phyloP scores from a whole-genome alignment of 2,329 filamentous ascomycete species.

The Aspergillus alliaceus region DNA sequence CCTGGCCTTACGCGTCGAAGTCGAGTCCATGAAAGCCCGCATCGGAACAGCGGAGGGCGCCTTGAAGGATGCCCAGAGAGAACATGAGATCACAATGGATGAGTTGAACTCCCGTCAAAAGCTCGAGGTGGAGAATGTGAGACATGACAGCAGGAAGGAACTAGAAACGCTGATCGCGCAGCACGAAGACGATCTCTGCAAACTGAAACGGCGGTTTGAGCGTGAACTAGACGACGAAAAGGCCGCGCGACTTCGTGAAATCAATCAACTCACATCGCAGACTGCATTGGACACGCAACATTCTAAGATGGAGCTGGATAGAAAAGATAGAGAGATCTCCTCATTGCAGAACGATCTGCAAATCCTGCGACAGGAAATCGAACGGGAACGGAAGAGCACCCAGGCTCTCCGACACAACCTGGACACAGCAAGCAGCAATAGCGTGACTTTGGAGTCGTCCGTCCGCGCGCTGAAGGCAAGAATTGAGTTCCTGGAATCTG shows the following conservation, averaged over 20 bases:
- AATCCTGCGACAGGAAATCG: conserved; percentile 49
- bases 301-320: conserved; percentile 47
- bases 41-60: conserved; percentile 50
- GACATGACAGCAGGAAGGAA: conserved; percentile 51
- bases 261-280: conserved; percentile 37
- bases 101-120: conserved; percentile 55
- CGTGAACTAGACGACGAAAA: conserved; percentile 67
- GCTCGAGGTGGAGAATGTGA: conserved; percentile 41
- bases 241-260: conserved; percentile 36
- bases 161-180: conserved; percentile 58
- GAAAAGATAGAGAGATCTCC: conserved; percentile 56
- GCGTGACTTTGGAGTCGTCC: conserved; percentile 69
- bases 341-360: conserved; percentile 43
- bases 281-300: conserved; percentile 40
- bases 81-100: conserved; percentile 53
- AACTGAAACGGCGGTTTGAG: conserved; percentile 62
- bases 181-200: conserved; percentile 68
- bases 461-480: conserved; percentile 76
- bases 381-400: conserved; percentile 64
- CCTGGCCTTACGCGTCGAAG: conserved; percentile 62
- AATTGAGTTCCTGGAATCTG: conserved; percentile 85
- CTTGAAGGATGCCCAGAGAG: conserved; percentile 54
- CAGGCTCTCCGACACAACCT: conserved; percentile 59
- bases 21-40: conserved; percentile 61
- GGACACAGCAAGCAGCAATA: conserved; percentile 60